Evolutionary conservation across 768 basidiomycete genomes (phyloP), one percentile per base, ranked within the genome.

Genomic region (Multifurca ochricompacta): DNA sequence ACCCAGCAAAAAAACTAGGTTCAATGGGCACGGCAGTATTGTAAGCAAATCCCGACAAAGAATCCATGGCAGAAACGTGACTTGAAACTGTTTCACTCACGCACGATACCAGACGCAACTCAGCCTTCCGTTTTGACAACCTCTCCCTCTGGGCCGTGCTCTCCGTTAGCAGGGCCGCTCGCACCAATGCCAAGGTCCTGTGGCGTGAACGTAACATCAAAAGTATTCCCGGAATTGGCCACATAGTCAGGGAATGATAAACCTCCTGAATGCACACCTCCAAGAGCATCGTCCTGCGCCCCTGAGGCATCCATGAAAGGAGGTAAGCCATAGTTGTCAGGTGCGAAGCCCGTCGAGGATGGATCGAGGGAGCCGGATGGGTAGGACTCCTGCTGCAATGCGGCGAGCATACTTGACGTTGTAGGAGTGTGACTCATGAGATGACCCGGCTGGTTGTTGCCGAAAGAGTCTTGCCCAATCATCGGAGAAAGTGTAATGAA

Each of bases 341-440:
- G 65, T 66, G 76, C 79, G 68, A 87, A 90, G 28, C 74, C 73
- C 6, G 79, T 74, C 41, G 79, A 68, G 52, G 78, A 68, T 14
- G 83, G 76, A 67, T 90, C 88, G 62, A 89, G 73, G 50, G 85
- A 73, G 53, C 79, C 78, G 30, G 77, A 60, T 19, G 80, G 76
- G 70, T 86, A 90, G 21, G 83, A 66, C 53, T 89, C 87, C 44
- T 82, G 81, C 66, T 90, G 88, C 61, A 92, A 74, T 9, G 88
- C 88, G 34, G 90, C 90, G 60, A 91, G 78, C 90, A 92, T 91
- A 69, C 86, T 91, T 53, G 88, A 89, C 25, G 88, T 90, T 6
- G 89, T 91, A 7, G 90, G 89, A 18, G 87, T 88, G 66, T 89
- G 82, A 16, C 75, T 78, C 82, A 91, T 86, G 63, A 80, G 67